Conservation (phyloP, 2,329 filamentous ascomycete species). For the Nothomitra cinnamomea region DNA sequence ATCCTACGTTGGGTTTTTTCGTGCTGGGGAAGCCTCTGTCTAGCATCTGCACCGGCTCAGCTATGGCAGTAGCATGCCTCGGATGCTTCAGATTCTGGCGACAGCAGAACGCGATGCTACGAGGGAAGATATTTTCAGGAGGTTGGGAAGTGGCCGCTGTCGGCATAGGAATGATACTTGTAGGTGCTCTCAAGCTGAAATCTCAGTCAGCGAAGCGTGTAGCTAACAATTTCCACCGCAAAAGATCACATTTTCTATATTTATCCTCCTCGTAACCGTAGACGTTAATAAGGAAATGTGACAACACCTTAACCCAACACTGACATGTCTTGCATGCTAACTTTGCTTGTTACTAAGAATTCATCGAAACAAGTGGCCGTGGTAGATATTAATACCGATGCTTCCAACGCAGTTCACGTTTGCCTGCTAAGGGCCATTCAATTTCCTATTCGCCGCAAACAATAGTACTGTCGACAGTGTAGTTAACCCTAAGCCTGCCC, state of each 20-base stretch:
- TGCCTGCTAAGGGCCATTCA: background rate
- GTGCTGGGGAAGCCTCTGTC: slow-evolving; percentile 42
- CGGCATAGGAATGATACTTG: slow-evolving; percentile 30
- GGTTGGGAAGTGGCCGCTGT: slow-evolving; percentile 40
- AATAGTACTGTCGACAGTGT: background rate
- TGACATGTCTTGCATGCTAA: background rate
- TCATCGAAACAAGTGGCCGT: background rate
- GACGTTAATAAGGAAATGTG: slow-evolving; percentile 4
- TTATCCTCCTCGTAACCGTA: slow-evolving; percentile 1
- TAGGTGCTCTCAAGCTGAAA: slow-evolving; percentile 10
- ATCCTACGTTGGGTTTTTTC: slow-evolving; percentile 36
- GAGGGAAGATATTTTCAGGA: slow-evolving; percentile 38
- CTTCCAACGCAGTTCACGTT: background rate
- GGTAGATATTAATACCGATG: background rate
- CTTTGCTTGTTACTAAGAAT: background rate
- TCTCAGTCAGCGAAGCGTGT: background rate
- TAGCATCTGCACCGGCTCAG: slow-evolving; percentile 29
- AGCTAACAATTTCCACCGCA: background rate
- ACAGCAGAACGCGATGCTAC: slow-evolving; percentile 39
- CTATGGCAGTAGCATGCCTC: slow-evolving; percentile 32
- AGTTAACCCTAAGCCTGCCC: too few species aligned
- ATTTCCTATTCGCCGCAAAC: background rate
- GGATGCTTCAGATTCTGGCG: slow-evolving; percentile 43
- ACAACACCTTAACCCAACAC: background rate
- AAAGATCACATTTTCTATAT: background rate